Evolutionary conservation across 306 rosid genomes (phyloP), one percentile per base, ranked within the genome.

Genomic region (Alnus rubra): DNA sequence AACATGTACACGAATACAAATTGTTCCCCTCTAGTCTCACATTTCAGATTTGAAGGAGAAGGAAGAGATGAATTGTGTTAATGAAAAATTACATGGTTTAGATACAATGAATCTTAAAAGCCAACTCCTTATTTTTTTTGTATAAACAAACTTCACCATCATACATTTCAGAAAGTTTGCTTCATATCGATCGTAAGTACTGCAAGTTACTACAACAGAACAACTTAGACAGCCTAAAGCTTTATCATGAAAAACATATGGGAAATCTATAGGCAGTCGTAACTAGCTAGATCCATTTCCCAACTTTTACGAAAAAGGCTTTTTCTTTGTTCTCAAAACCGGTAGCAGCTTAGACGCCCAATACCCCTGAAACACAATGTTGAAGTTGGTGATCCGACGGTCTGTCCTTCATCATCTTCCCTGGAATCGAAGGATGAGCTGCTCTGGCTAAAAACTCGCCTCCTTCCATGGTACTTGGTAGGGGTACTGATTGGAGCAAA

Each of bases 391-490:
- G 92, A 88, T 48, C 44, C 69, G 30, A 35, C 55, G 55, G 9
- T 82, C 23, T 7, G 79, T 8, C 74, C 84, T 15, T 85, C 82
- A 1, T 77, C 72, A 23, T 75, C 81, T 64, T 87, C 82, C 71
- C 82, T 37, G 5, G 84, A 81, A 77, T 90, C 86, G 55, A 84
- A 75, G 31, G 96, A 86, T 56, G 93, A 92, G 54, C 84, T 89
- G 50, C 84, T 80, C 54, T n/a, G 54, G 84, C 93, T 88, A 7
- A 83, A 54, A 37, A 86, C 74, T 68, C 74, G 63, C 76, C 63
- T 83, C 73, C 78, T 78, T 19, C 16, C 55, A 1, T 11, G 33
- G 18, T 13, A 15, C 28, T 37, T 54, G 48, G 10, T 0, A 2
- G 9, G 54, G 28, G 28, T 23, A 23, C 28, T 23, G 28, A 23